Conservation (phyloP, 768 basidiomycete genomes). For the Hericium coralloides region DNA sequence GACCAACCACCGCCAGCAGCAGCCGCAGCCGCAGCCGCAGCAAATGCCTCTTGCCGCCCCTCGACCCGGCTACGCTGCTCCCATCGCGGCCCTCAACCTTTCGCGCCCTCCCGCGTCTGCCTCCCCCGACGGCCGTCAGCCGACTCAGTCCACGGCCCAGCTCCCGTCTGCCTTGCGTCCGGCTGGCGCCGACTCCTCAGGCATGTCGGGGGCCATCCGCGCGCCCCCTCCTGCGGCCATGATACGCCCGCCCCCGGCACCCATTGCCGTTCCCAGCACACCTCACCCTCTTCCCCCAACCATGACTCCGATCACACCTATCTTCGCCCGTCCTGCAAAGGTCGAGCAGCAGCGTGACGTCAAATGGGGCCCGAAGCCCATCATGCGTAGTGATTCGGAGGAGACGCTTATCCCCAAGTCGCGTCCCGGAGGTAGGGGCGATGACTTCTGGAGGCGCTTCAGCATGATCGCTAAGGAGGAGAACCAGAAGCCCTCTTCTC, state of each 20-base stretch:
- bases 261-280: slow-evolving; percentile 34
- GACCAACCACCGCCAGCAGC: not conserved
- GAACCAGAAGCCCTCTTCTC: slow-evolving; percentile 26
- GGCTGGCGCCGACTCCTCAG: slow-evolving; percentile 21
- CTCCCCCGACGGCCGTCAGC: slow-evolving; percentile 13
- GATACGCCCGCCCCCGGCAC: slow-evolving; percentile 15
- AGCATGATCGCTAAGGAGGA: slow-evolving; percentile 75
- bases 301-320: slow-evolving; percentile 70
- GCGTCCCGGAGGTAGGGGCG: slow-evolving; percentile 55
- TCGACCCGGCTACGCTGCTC: slow-evolving; percentile 65
- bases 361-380: slow-evolving; percentile 28
- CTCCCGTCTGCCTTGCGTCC: slow-evolving; percentile 12
- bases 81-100: slow-evolving; percentile 56
- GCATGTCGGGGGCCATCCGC: not conserved
- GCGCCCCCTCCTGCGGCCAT: slow-evolving; percentile 21
- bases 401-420: slow-evolving; percentile 57
- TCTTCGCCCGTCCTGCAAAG: slow-evolving; percentile 56
- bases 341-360: slow-evolving; percentile 31
- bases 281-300: slow-evolving; percentile 75
- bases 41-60: slow-evolving; percentile 52
- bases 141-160: slow-evolving; percentile 20
- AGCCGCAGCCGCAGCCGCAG: not conserved
- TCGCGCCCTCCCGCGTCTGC: slow-evolving; percentile 33
- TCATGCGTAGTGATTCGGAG: slow-evolving; percentile 63
- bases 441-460: slow-evolving; percentile 84